Evolutionary conservation across 73 alveolate species (phyloP), one percentile per base, ranked within the genome.

Genomic region (Paramecium sexaurelia): DNA sequence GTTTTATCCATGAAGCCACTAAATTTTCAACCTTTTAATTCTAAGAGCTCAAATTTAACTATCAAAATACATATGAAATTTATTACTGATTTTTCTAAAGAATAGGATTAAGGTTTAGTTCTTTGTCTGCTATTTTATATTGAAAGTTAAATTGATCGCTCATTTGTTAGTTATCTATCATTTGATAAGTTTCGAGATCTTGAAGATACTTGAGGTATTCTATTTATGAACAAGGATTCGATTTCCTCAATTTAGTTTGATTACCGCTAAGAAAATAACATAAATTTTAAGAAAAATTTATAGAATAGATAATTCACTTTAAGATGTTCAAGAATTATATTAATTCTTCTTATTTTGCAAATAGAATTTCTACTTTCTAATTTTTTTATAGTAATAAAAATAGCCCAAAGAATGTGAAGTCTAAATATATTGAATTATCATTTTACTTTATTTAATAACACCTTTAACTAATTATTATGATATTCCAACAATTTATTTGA

Each of bases 141-240:
- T 5, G 83, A 61, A 4, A 61, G 43, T 61, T 61, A 22, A 61
- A 61, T 61, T 61, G 83, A 61, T 29, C 39, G 6, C 20, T 61
- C 39, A 61, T 61, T 61, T 26, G 9, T 32, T 51, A 5, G 17
- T 61, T 61, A 61, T 61, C 83, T 24, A 29, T 61, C 83, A 61
- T 20, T 61, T 7, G 83, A 61, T 61, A 61, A 61, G 26, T 61
- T 61, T 61, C 83, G 83, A 61, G 83, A 61, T 13, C 83, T 41
- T 13, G 83, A 26, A 29, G 83, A 26, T 11, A 32, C n/a, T 61
- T 61, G 11, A 29, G 83, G 39, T 1, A 26, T 29, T 8, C 26
- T 61, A 7, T n/a, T 61, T 20, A 61, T 43, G 20, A 43, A 26
- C 3, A 61, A 61, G 1, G 83, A 61, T 61, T 61, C 83, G 27